These are phyloP conservation scores for Brassica cretica DNA, from an alignment of 345 rosid genomes.

Conservation along the genomic window DNA sequence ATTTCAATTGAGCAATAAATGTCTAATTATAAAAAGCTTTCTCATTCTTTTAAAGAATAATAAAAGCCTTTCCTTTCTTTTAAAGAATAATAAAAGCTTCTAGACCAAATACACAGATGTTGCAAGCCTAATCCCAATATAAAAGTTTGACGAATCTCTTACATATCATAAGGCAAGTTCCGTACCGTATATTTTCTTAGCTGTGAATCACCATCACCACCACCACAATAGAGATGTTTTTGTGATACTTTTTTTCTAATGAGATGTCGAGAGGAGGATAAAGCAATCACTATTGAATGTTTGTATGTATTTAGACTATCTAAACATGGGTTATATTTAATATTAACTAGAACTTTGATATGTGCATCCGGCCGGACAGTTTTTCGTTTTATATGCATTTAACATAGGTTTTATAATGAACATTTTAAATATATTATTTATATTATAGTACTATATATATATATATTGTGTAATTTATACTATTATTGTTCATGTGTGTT, in stretches of 20 bases:
- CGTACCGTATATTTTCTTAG: not conserved
- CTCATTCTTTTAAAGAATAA: not conserved
- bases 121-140: not conserved
- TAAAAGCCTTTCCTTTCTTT: not conserved
- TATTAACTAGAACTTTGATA: not conserved
- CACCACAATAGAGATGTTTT: not conserved
- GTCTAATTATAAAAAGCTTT: not conserved
- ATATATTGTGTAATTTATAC: too few species aligned
- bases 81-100: not conserved
- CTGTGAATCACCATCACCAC: not conserved
- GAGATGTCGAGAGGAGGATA: not conserved
- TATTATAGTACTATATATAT: too few species aligned
- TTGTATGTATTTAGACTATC: not conserved
- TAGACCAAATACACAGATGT: not conserved
- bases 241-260: not conserved
- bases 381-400: not conserved
- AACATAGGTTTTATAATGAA: not conserved
- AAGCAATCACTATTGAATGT: not conserved
- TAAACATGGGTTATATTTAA: not conserved
- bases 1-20: not conserved
- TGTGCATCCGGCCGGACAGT: not conserved
- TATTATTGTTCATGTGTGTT: not conserved
- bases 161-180: not conserved
- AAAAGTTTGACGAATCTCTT: not conserved
- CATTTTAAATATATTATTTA: not conserved